Evolutionary conservation across 257 asterid genomes (phyloP).

Genomic region (Ajuga chamaepitys): DNA sequence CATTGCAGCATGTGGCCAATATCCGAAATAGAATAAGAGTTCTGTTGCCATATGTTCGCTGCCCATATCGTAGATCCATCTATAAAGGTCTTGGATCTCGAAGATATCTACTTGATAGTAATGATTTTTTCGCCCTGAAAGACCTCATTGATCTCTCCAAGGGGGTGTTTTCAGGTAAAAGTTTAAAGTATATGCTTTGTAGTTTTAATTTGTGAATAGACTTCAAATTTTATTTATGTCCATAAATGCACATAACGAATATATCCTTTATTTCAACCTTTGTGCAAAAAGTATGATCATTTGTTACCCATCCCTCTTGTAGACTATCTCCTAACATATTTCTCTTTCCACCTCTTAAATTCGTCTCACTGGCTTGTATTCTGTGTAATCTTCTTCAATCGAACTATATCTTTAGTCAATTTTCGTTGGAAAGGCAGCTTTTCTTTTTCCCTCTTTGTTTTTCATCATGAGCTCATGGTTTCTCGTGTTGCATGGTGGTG

Average conservation of each 20-base stretch:
- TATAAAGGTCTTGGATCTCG: slow-evolving; percentile 83
- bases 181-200: slow-evolving; percentile 1
- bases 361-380: not conserved
- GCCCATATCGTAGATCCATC: slow-evolving; percentile 71
- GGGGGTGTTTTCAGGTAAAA: slow-evolving; percentile 88
- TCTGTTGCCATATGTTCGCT: slow-evolving; percentile 74
- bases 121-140: slow-evolving; percentile 76
- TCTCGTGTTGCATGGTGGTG: not conserved
- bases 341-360: not conserved
- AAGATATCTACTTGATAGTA: slow-evolving; percentile 87
- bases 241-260: not conserved
- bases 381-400: not conserved
- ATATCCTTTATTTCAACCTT: not conserved
- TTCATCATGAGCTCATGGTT: not conserved
- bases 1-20: slow-evolving; percentile 85
- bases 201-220: slow-evolving; percentile 15
- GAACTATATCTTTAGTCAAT: not conserved
- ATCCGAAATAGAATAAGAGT: slow-evolving; percentile 63
- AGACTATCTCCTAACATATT: not conserved
- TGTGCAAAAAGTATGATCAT: not conserved
- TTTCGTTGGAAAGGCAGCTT: not conserved
- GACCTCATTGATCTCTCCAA: slow-evolving; percentile 91
- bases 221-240: not conserved
- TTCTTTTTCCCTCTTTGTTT: not conserved
- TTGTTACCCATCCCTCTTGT: not conserved